phyloP scores from a whole-genome alignment of 768 basidiomycete species.

The Lyophyllum semitale region DNA sequence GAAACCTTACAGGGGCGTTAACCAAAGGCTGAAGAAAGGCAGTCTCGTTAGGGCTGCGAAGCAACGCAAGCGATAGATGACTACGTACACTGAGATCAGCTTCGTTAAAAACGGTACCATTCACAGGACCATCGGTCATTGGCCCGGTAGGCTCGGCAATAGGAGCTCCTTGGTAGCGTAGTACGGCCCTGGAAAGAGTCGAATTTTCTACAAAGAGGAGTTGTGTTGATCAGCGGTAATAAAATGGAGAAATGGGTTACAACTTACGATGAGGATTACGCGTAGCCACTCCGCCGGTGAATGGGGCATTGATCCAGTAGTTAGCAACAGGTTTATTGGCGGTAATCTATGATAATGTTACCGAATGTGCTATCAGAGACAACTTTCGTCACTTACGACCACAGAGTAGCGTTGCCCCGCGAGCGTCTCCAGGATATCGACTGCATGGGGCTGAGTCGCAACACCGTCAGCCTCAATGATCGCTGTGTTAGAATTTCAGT shows the following conservation, averaged over 20 bases:
- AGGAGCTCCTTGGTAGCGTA: constrained; percentile 38
- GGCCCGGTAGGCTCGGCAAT: constrained; percentile 30
- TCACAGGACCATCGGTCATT: constrained; percentile 19
- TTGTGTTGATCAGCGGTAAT: background rate
- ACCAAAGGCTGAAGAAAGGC: constrained; percentile 9
- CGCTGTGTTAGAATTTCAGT: constrained; percentile 10
- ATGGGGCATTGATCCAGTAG: constrained; percentile 46
- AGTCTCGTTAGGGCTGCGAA: background rate
- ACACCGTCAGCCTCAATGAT: constrained; percentile 45
- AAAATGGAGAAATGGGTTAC: background rate
- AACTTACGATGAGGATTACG: constrained; percentile 33
- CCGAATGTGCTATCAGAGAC: background rate
- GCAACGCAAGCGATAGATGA: background rate
- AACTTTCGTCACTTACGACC: constrained; percentile 20
- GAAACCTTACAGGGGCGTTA: constrained; percentile 2
- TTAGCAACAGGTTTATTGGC: constrained; percentile 47
- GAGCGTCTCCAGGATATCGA: constrained; percentile 42
- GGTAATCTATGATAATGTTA: constrained; percentile 17
- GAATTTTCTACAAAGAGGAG: constrained; percentile 21
- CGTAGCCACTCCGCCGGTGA: constrained; percentile 30
- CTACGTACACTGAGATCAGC: constrained; percentile 14
- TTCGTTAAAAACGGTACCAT: constrained; percentile 13
- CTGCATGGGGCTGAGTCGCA: constrained; percentile 28
- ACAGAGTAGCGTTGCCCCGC: constrained; percentile 54
- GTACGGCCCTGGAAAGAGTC: constrained; percentile 27